Conservation (phyloP, 768 basidiomycete species). For the Mycena rosella region DNA sequence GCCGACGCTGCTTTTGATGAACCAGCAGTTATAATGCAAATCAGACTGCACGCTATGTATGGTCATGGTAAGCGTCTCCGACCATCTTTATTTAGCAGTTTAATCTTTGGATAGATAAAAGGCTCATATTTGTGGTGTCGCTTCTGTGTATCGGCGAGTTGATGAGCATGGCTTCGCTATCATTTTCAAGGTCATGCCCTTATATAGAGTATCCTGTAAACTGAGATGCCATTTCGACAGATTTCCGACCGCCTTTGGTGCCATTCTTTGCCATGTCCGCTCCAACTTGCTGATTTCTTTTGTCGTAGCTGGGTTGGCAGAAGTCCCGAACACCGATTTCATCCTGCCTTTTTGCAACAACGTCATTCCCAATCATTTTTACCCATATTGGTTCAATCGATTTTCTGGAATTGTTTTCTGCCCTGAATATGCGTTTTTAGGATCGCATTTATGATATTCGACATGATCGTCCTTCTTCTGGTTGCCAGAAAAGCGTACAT, state of each 20-base stretch:
- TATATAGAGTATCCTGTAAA: not conserved
- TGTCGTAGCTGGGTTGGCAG: slow-evolving; percentile 26
- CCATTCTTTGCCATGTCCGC: not conserved
- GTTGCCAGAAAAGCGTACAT: slow-evolving; percentile 31
- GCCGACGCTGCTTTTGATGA: not conserved
- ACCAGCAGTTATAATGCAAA: slow-evolving; percentile 36
- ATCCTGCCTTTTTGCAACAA: slow-evolving; percentile 36
- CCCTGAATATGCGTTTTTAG: not conserved
- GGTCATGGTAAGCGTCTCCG: slow-evolving; percentile 19
- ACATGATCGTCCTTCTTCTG: slow-evolving; percentile 29
- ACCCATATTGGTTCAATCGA: slow-evolving; percentile 28
- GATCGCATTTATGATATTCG: slow-evolving; percentile 37
- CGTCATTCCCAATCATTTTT: slow-evolving; percentile 36
- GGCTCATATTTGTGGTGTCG: slow-evolving; percentile 32
- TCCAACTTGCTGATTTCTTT: not conserved
- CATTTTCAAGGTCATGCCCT: slow-evolving; percentile 11
- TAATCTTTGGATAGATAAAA: slow-evolving; percentile 19
- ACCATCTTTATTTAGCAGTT: too few relatives aligned
- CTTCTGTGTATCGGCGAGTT: slow-evolving; percentile 33
- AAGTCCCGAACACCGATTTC: slow-evolving; percentile 7
- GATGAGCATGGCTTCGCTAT: slow-evolving; percentile 36
- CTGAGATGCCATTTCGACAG: slow-evolving; percentile 3
- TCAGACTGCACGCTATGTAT: slow-evolving; percentile 34
- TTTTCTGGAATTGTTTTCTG: not conserved
- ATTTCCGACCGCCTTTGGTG: slow-evolving; percentile 29